Evolutionary conservation across 441 rosid genomes (phyloP), one percentile per base, ranked within the genome.

Genomic region (Viola pubescens): DNA sequence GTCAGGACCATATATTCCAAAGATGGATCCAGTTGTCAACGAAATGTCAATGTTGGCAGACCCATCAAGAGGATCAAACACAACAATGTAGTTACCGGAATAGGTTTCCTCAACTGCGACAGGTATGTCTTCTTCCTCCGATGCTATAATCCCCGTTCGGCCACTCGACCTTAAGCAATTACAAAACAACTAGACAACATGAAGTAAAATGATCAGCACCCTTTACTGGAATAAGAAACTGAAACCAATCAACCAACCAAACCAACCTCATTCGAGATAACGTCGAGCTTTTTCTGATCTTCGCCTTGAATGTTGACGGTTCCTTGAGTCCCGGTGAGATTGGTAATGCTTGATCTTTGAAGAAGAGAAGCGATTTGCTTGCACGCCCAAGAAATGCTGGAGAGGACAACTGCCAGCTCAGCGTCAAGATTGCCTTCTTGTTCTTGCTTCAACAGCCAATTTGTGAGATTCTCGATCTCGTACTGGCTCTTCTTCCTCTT

Each of bases 211-310:
- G n/a, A 46, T 6, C 46, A 46, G 11, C 49, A 46, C n/a, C 49
- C 9, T 0, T 6, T 10, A 9, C 49, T 4, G 7, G 46, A 43
- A 43, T 6, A 9, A 43, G 3, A 43, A 43, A 9, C 46, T 6
- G 46, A 43, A 1, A 43, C 46, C 46, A 43, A 9, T 9, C 8
- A 43, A 73, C 37, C 54, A 42, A 42, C 45, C 26, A 14, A 51
- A 51, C 39, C 39, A 61, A 89, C 95, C 97, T 92, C 95, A 61
- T 92, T 89, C 7, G 98, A 92, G 70, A 92, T 83, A 46, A 89
- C 98, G 47, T 92, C 95, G 7, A 92, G 95, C 82, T 89, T 89
- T 82, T 92, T 89, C 77, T 92, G 98, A 67, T 87, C 98, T 78
- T 92, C 97, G 4, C 98, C 98, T 74, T 92, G 98, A 52, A 92